Conservation (phyloP, 2,329 filamentous ascomycete species). For the Colletotrichum godetiae region DNA sequence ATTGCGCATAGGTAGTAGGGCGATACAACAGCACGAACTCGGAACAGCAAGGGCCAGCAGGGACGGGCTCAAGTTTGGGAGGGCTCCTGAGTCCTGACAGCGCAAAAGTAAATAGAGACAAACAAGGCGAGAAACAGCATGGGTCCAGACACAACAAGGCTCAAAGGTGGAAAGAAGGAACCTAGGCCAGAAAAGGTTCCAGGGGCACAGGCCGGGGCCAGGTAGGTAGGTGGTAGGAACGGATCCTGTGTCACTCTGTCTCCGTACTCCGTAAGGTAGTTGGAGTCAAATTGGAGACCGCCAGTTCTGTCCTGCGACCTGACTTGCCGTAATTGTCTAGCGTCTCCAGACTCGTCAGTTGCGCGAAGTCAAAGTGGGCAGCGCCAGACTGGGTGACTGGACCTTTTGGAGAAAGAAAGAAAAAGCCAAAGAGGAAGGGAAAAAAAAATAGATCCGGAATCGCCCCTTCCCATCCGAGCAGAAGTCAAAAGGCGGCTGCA, state of each 20-base stretch:
- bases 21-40: background rate
- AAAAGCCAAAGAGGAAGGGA: background rate
- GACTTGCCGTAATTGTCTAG: slow-evolving; percentile 21
- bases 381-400: background rate
- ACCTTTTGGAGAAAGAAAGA: background rate
- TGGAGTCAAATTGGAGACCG: background rate
- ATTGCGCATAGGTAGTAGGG: background rate
- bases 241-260: too few relatives aligned
- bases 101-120: background rate
- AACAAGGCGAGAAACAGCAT: slow-evolving; percentile 18
- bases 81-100: background rate
- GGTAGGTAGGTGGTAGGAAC: too few relatives aligned
- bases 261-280: background rate
- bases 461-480: slow-evolving; percentile 3
- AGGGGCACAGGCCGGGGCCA: background rate
- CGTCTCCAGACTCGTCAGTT: background rate
- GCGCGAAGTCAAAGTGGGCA: background rate
- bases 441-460: background rate
- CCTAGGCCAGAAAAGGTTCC: background rate
- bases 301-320: background rate
- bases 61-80: background rate
- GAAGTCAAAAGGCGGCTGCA: slow-evolving; percentile 7
- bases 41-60: background rate
- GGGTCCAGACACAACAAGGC: slow-evolving; percentile 13
- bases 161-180: background rate